These are phyloP conservation scores for Metarhizium humberi DNA, from an alignment of 2,329 filamentous ascomycete genomes.

Conservation along the genomic window DNA sequence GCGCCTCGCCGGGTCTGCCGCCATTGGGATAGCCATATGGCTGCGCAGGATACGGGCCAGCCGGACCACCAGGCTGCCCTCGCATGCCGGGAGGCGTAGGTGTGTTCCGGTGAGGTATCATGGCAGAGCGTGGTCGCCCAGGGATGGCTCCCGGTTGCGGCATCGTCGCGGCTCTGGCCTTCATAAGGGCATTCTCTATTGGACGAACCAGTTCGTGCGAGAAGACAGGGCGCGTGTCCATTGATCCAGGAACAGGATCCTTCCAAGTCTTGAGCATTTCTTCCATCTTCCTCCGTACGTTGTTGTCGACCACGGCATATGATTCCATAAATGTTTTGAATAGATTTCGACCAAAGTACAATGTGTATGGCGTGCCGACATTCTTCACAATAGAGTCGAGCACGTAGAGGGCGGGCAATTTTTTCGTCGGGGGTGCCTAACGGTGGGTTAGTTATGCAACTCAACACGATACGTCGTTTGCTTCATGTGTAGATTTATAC, in stretches of 20 bases:
- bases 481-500: constrained; percentile 40
- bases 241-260: constrained; percentile 85
- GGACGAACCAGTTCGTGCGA: constrained; percentile 75
- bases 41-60: constrained; percentile 16
- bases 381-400: constrained; percentile 98
- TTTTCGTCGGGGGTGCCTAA: constrained; percentile 79
- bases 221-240: constrained; percentile 90
- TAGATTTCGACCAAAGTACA: constrained; percentile 86
- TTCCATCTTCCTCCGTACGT: constrained; percentile 83
- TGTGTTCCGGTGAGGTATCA: constrained; percentile 57
- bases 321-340: constrained; percentile 96
- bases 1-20: constrained; percentile 14
- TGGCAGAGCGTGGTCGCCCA: constrained; percentile 36
- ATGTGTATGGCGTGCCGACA: constrained; percentile 92
- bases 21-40: constrained; percentile 22
- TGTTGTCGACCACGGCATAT: constrained; percentile 78
- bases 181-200: constrained; percentile 91
- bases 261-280: constrained; percentile 99
- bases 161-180: constrained; percentile 56
- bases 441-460: constrained; percentile 26
- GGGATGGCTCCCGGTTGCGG: constrained; percentile 41
- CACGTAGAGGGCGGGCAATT: constrained; percentile 92
- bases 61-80: constrained; percentile 11
- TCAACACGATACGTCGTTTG: neutral
- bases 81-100: constrained; percentile 58